A percentile compares a stretch with the other conserved stretches of the same genome.
Conservation (phyloP, 2,329 filamentous ascomycete species). For the Colletotrichum brevisporum region DNA sequence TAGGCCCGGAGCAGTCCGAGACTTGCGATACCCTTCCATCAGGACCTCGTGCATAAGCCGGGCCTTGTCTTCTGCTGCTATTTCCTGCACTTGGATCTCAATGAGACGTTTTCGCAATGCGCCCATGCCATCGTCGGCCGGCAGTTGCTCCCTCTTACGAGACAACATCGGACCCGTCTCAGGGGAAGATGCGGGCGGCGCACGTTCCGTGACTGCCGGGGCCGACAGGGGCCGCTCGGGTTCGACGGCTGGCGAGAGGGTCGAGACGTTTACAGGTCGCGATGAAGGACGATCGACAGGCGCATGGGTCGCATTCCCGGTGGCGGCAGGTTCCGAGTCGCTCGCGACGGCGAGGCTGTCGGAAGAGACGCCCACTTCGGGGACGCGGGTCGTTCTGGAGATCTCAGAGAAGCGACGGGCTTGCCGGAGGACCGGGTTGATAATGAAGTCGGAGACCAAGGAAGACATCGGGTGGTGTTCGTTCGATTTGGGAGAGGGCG, state of each 20-base stretch:
- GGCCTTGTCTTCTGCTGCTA: constrained; percentile 76
- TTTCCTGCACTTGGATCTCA: constrained; percentile 73
- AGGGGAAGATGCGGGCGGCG: constrained; percentile 12
- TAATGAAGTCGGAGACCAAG: constrained; percentile 75
- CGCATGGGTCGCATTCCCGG: constrained; percentile 42
- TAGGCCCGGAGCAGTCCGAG: constrained; percentile 42
- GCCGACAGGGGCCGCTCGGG: constrained; percentile 38
- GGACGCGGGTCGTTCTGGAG: constrained; percentile 56
- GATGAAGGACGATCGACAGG: constrained; percentile 46
- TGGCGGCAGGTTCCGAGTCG: constrained; percentile 44
- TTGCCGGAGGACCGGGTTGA: constrained; percentile 76
- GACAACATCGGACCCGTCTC: constrained; percentile 22
- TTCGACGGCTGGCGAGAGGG: constrained; percentile 47
- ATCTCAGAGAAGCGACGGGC: constrained; percentile 74
- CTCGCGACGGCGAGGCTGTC: constrained; percentile 44
- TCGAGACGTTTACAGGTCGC: constrained; percentile 52
- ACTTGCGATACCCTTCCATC: constrained; percentile 75
- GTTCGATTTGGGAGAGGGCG: constrained; percentile 8
- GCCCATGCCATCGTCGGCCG: constrained; percentile 86
- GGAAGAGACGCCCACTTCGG: constrained; percentile 50
- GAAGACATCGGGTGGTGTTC: constrained; percentile 67
- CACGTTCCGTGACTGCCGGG: constrained; percentile 8
- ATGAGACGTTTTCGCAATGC: constrained; percentile 77
- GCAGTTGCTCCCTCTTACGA: constrained; percentile 57
- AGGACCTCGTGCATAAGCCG: constrained; percentile 79